phyloP scores from a whole-genome alignment of 2,329 filamentous ascomycete species.

The Fusarium sp. region DNA sequence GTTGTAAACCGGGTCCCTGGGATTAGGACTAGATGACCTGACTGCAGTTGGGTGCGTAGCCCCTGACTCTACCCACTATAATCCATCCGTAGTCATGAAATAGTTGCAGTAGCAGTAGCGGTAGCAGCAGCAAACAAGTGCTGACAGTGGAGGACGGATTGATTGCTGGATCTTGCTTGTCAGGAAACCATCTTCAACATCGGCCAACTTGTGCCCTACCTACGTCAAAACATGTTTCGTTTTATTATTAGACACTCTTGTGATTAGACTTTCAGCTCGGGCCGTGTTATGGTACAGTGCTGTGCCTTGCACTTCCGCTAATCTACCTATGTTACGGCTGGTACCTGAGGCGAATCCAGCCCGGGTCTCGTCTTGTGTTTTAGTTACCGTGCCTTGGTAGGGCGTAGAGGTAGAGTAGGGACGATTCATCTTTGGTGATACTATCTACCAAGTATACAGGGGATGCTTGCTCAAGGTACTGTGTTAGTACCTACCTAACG shows the following conservation, averaged over 20 bases:
- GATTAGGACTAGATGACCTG: slow-evolving; percentile 6
- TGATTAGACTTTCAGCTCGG: slow-evolving; percentile 1
- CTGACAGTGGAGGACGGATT: neutral
- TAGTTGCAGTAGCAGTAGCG: neutral
- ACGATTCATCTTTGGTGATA: neutral
- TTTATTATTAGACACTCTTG: neutral
- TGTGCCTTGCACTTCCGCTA: slow-evolving; percentile 13
- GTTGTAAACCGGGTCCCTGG: slow-evolving; percentile 33
- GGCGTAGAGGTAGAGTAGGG: neutral
- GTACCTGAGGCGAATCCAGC: slow-evolving; percentile 16
- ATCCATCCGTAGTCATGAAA: neutral
- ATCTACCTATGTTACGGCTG: slow-evolving; percentile 9
- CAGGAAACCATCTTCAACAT: neutral
- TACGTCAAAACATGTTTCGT: neutral
- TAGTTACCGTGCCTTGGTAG: neutral
- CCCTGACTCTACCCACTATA: slow-evolving; percentile 5
- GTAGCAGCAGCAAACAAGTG: neutral
- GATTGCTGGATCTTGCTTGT: neutral
- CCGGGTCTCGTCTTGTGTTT: slow-evolving; percentile 1
- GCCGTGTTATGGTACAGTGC: neutral
- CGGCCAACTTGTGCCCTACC: neutral
- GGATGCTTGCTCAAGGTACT: neutral
- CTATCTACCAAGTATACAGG: neutral
- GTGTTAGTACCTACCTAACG: neutral
- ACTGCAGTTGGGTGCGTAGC: neutral